Conservation (phyloP, 768 basidiomycete species). For the Infundibulicybe gibba region DNA sequence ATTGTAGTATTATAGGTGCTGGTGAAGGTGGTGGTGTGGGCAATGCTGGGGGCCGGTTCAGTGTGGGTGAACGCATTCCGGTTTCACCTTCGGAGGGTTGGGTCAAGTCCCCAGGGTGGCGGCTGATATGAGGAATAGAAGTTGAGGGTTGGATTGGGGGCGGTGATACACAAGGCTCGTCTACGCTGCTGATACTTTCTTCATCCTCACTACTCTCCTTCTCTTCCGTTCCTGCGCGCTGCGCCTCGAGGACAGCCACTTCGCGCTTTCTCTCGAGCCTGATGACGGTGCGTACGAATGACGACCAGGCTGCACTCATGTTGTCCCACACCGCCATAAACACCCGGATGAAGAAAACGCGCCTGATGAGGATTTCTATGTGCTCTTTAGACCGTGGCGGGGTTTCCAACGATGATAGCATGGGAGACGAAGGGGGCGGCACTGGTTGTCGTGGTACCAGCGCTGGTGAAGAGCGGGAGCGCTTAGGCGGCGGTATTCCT, state of each 20-base stretch:
- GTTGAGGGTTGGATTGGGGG: not conserved
- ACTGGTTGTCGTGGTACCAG: conserved; percentile 14
- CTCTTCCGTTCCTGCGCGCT: not conserved
- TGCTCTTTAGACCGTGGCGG: conserved; percentile 31
- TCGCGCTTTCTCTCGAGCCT: not conserved
- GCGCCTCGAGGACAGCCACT: not conserved
- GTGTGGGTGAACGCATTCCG: not conserved
- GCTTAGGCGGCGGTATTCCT: conserved; percentile 29
- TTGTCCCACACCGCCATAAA: conserved; percentile 69
- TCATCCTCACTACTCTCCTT: conserved; percentile 13
- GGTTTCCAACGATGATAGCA: conserved; percentile 10
- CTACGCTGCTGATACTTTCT: conserved; percentile 2
- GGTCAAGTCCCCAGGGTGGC: not conserved
- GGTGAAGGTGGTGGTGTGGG: conserved; percentile 11
- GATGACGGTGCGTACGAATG: conserved; percentile 21
- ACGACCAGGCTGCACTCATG: conserved; percentile 59
- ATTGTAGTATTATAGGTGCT: conserved; percentile 10
- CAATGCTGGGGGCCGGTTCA: conserved; percentile 4
- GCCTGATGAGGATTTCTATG: conserved; percentile 44
- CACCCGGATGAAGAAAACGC: conserved; percentile 69
- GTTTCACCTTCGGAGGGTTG: not conserved
- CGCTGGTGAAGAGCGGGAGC: conserved; percentile 64
- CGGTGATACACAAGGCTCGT: not conserved
- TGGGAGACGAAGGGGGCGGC: conserved; percentile 16
- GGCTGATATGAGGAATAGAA: not conserved